phyloP scores from a whole-genome alignment of 257 asterid species.

The Parsonsia alboflavescens region DNA sequence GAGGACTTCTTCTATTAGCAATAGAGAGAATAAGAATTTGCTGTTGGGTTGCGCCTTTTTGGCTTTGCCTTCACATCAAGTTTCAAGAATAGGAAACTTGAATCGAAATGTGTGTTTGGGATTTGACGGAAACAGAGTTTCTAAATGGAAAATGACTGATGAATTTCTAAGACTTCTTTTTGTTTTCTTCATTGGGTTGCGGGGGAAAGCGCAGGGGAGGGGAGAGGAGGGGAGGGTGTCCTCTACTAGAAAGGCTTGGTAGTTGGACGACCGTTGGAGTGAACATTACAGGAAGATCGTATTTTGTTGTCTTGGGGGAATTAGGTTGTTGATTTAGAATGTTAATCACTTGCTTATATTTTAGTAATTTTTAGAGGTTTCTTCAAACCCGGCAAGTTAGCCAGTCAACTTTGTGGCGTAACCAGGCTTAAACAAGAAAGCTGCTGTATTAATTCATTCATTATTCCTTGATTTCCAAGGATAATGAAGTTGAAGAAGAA shows the following conservation, averaged over 20 bases:
- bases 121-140: slow-evolving; percentile 40
- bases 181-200: background rate
- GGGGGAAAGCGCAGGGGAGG: background rate
- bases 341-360: background rate
- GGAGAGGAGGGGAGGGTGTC: too few relatives aligned
- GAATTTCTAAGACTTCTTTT: background rate
- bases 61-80: slow-evolving; percentile 70
- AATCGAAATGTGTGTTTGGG: slow-evolving; percentile 19
- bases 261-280: slow-evolving; percentile 29
- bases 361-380: too few relatives aligned
- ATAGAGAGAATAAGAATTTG: slow-evolving; percentile 24
- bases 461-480: background rate
- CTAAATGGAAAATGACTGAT: slow-evolving; percentile 58
- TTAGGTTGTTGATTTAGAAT: background rate
- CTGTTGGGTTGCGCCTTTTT: slow-evolving; percentile 32
- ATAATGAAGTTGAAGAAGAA: background rate
- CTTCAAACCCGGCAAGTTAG: background rate
- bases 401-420: background rate
- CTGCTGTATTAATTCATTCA: background rate
- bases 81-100: slow-evolving; percentile 19
- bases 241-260: background rate
- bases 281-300: slow-evolving; percentile 21
- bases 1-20: background rate
- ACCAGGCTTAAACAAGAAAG: too few relatives aligned
- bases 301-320: slow-evolving; percentile 9